A percentile compares a stretch with the other conserved stretches of the same genome.
Evolutionary conservation across 202 grass and related monocot genomes (phyloP).

Genomic region (Digitaria exilis): DNA sequence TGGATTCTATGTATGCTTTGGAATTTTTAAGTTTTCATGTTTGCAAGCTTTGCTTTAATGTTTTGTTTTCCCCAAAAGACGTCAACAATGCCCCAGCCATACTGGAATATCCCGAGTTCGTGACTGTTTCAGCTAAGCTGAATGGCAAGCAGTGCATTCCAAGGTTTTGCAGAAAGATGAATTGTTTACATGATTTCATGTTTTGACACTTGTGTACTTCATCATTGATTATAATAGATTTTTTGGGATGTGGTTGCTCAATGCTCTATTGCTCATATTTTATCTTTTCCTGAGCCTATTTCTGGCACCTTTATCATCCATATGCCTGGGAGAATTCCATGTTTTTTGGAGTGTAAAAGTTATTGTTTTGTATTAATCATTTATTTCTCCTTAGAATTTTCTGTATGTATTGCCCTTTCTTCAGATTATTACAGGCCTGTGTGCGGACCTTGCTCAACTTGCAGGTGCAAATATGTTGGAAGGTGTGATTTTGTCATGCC

Average conservation of each 20-base stretch:
- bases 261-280: background rate
- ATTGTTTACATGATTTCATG: conserved; percentile 21
- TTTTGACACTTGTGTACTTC: background rate
- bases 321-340: conserved; percentile 2
- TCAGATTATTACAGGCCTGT: conserved; percentile 73
- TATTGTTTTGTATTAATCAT: conserved; percentile 17
- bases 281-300: conserved; percentile 26
- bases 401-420: conserved; percentile 35
- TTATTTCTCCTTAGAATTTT: conserved; percentile 38
- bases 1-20: background rate
- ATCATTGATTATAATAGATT: background rate
- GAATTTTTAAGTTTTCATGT: background rate
- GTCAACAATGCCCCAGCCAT: background rate
- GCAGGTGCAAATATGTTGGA: conserved; percentile 83
- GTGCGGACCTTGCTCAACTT: conserved; percentile 78
- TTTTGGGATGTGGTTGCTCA: background rate
- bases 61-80: conserved; percentile 22
- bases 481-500: conserved; percentile 49
- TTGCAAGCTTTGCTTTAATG: conserved; percentile 12
- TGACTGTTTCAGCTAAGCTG: conserved; percentile 8
- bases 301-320: background rate
- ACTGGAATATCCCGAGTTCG: background rate
- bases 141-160: conserved; percentile 5
- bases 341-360: conserved; percentile 5
- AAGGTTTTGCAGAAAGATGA: background rate